A percentile compares a stretch with the other conserved stretches of the same genome.
phyloP scores from a whole-genome alignment of 2,329 filamentous ascomycete genomes.

The Blumeria graminis region DNA sequence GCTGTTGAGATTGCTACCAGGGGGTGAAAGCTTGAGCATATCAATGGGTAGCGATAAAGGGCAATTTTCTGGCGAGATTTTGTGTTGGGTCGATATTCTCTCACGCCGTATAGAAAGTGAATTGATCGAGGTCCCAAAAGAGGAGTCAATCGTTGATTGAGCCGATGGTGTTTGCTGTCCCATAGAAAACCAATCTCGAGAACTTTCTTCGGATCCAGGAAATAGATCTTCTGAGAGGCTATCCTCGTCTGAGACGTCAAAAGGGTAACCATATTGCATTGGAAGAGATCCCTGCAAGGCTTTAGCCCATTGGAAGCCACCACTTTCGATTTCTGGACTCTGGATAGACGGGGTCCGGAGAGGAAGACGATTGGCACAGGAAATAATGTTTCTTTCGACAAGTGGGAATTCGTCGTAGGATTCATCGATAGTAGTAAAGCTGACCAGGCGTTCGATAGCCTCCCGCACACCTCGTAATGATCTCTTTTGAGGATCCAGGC shows the following conservation, averaged over 20 bases:
- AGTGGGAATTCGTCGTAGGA: slow-evolving; percentile 81
- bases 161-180: slow-evolving; percentile 57
- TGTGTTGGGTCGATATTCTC: slow-evolving; percentile 20
- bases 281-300: slow-evolving; percentile 56
- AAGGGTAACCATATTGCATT: slow-evolving; percentile 56
- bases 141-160: slow-evolving; percentile 65
- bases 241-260: slow-evolving; percentile 56
- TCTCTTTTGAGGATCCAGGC: slow-evolving; percentile 71
- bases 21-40: slow-evolving; percentile 49
- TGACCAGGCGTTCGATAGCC: slow-evolving; percentile 55
- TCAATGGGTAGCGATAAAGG: slow-evolving; percentile 54
- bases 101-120: slow-evolving; percentile 34
- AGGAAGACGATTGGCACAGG: slow-evolving; percentile 79
- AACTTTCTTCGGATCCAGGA: slow-evolving; percentile 45
- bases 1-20: slow-evolving; percentile 44
- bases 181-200: slow-evolving; percentile 55
- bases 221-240: slow-evolving; percentile 66
- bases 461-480: slow-evolving; percentile 57
- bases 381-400: slow-evolving; percentile 43
- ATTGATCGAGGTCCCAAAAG: slow-evolving; percentile 57
- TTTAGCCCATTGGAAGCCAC: slow-evolving; percentile 87
- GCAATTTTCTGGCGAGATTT: slow-evolving; percentile 30
- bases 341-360: slow-evolving; percentile 87
- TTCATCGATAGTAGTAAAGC: slow-evolving; percentile 88
- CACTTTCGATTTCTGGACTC: slow-evolving; percentile 56